Evolutionary conservation across 1,284 basidiomycete species (phyloP), one percentile per base, ranked within the genome.

Genomic region (Ustilago esculenta): DNA sequence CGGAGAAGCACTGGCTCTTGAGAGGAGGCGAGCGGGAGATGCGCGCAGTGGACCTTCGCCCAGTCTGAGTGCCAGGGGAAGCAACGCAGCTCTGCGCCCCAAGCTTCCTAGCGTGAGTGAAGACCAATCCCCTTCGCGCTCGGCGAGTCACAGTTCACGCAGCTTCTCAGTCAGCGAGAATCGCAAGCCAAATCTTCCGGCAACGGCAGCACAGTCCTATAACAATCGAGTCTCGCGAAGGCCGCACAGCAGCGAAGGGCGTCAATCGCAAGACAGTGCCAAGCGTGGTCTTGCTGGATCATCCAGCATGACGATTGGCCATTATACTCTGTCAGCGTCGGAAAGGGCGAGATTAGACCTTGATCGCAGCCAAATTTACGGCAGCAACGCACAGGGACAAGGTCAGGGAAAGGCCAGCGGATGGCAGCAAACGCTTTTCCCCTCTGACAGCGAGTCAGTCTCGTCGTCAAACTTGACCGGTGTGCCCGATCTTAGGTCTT

Each of bases 1-100:
- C 35, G 73, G 73, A 24, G 73, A 73, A 48, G 73, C 73, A 4
- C 41, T 75, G 29, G 61, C 71, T 9, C 27, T 41, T 17, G 73
- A 75, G 56, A 33, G 73, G 15, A 65, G 46, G 27, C 49, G 58
- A 25, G 68, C 63, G 1, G 68, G 68, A 3, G 68, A 72, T 20
- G 54, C 51, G 3, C 47, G 68, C 4, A 53, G 36, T 9, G 68
- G 63, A 2, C 54, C 63, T 4, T 72, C 68, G 37, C 68, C 68
- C 4, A 58, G 57, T 27, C 33, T 72, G 34, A 67, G 63, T n/a
- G 41, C 57, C 2, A 46, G 68, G 12, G 55, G 58, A 4, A 72
- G 68, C 63, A 72, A 61, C 30, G 63, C 63, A 17, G 68, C 68
- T 9, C 46, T 71, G 41, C 42, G 64, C 2, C 42, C 63, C n/a